These are phyloP conservation scores for Stenocarpella maydis DNA, from an alignment of 2,329 filamentous ascomycete genomes.

Conservation along the genomic window DNA sequence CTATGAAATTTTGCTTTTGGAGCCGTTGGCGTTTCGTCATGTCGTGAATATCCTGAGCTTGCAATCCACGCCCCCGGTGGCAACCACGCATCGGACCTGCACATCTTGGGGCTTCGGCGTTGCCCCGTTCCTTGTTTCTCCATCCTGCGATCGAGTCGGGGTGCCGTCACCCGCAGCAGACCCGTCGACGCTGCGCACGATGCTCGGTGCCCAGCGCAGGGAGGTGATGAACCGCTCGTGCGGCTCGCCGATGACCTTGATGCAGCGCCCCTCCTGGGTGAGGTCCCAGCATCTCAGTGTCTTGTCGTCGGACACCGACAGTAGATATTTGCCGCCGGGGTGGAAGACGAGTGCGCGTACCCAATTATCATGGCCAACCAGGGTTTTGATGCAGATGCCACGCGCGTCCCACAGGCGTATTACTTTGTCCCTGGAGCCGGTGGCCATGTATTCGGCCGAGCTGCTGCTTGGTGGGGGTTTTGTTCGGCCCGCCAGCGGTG, in stretches of 20 bases:
- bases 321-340: conserved; percentile 87
- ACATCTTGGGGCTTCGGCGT: conserved; percentile 60
- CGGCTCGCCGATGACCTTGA: conserved; percentile 79
- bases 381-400: conserved; percentile 83
- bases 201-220: conserved; percentile 84
- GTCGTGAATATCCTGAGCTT: conserved; percentile 81
- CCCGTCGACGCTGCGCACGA: conserved; percentile 59
- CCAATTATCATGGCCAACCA: conserved; percentile 94
- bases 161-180: conserved; percentile 50
- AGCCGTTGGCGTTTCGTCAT: conserved; percentile 38
- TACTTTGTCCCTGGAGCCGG: conserved; percentile 87
- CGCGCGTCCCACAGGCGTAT: conserved; percentile 89
- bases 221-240: conserved; percentile 88
- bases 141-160: conserved; percentile 29
- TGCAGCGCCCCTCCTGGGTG: conserved; percentile 86
- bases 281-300: conserved; percentile 94
- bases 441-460: conserved; percentile 87
- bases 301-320: conserved; percentile 90
- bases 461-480: conserved; percentile 78
- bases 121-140: conserved; percentile 52
- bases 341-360: conserved; percentile 87
- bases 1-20: background rate
- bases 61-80: conserved; percentile 84
- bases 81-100: conserved; percentile 85
- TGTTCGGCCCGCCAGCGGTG: conserved; percentile 81